Base-by-base conservation (phyloP, 2,329 filamentous ascomycete genomes). In the Pseudogymnoascus sp. region DNA sequence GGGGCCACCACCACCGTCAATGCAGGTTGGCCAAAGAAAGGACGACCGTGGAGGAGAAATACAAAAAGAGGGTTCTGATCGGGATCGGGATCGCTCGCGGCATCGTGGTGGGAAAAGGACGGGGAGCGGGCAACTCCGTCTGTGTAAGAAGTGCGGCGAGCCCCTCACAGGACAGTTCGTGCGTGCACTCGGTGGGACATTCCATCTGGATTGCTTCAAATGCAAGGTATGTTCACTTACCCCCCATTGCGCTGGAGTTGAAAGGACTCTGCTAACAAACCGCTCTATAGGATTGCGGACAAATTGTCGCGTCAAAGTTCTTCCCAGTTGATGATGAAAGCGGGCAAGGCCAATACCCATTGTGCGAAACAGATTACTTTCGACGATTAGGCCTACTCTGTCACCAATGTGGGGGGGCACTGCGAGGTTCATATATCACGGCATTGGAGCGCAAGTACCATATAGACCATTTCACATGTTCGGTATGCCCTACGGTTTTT, bases 311-410 rank as follows among this genome's bases (percentile, higher is more conserved):
- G 44, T 97, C 93, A 62, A 99, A 99, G 73, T 99, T 99, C 83
- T 99, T 99, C 76, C 95, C 95, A 1, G 90, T 96, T 7, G 93
- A 96, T 68, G 91, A 96, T 70, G 91, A 96, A 71, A 86, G 92
- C 69, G 91, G 91, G 42, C 84, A 85, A 64, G 87, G 83, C 19
- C 95, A 97, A 75, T 97, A 97, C 74, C 95, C 95, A 8, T 84
- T 99, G 3, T 99, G 95, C 80, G 95, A 99, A 78, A 97, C 89
- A 23, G 95, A 99, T 77, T 99, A 99, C 76, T 99, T 99, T 76
- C 86, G 92, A 70, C 86, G 95, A 65, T 84, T 99, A 17, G 92
- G 93, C 67, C 82, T 99, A 50, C 82, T 99, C 47, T 99, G 95
- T 76, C 90, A 90, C 75, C 88, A 95, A 67, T 99, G 95, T 74